These are phyloP conservation scores for Arthrobotrys entomopaga DNA, from an alignment of 2,329 filamentous ascomycete species.

Conservation along the genomic window DNA sequence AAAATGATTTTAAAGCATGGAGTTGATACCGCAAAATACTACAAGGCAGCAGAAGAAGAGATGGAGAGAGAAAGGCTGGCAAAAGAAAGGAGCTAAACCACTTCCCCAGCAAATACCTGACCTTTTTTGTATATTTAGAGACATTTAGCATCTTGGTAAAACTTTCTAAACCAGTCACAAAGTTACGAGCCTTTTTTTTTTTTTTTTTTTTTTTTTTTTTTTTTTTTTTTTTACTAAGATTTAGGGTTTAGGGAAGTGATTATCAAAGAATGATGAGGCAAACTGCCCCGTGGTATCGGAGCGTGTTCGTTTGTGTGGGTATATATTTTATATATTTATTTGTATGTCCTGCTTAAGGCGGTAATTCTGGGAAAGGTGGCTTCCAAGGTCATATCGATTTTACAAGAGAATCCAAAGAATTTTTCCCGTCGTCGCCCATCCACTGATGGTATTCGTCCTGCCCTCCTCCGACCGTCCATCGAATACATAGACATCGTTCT, in stretches of 20 bases:
- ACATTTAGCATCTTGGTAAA: too few species aligned
- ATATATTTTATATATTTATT: neutral
- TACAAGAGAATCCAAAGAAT: conserved; percentile 55
- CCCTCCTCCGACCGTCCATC: conserved; percentile 56
- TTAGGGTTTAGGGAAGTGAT: too few species aligned
- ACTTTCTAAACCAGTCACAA: too few species aligned
- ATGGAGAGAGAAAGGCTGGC: conserved; percentile 77
- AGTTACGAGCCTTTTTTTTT: too few species aligned
- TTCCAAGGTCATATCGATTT: conserved; percentile 29
- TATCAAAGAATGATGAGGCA: too few species aligned
- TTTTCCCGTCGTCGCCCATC: conserved; percentile 53
- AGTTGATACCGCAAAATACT: conserved; percentile 98
- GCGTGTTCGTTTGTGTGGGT: neutral
- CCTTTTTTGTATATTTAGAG: too few species aligned
- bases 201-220: too few species aligned
- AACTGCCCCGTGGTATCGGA: too few species aligned
- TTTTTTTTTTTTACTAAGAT: too few species aligned
- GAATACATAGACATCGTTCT: conserved; percentile 54
- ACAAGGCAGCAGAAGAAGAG: conserved; percentile 91
- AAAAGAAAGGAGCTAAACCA: conserved; percentile 8
- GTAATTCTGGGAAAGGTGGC: too few species aligned
- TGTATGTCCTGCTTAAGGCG: too few species aligned
- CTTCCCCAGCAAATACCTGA: too few species aligned
- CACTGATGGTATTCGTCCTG: conserved; percentile 57
- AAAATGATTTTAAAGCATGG: conserved; percentile 74